phyloP scores from a whole-genome alignment of 495 filamentous ascomycete species.

The Aspergillus sclerotioniger region DNA sequence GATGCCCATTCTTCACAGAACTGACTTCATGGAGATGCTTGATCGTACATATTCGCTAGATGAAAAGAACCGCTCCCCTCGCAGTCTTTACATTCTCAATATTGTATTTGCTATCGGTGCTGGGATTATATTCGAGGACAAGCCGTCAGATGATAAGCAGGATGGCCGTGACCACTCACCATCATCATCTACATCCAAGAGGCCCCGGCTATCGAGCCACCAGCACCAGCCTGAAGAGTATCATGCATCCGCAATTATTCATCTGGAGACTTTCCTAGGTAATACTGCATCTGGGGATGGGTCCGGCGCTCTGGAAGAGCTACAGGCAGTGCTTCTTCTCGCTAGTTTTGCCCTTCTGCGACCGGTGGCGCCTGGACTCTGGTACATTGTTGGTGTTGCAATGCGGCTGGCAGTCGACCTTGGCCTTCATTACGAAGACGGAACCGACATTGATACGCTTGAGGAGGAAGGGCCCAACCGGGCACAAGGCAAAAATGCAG shows the following conservation, averaged over 20 bases:
- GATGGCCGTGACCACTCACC: slow-evolving; percentile 31
- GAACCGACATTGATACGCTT: slow-evolving; percentile 60
- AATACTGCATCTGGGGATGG: slow-evolving; percentile 60
- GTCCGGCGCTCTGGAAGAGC: slow-evolving; percentile 80
- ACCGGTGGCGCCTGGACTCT: slow-evolving; percentile 88
- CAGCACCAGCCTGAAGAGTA: slow-evolving; percentile 93
- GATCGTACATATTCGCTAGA: slow-evolving; percentile 71
- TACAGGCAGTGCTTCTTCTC: slow-evolving; percentile 86
- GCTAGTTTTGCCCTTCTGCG: slow-evolving; percentile 88
- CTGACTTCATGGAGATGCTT: slow-evolving; percentile 82
- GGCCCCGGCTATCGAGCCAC: slow-evolving; percentile 50
- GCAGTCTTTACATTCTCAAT: slow-evolving; percentile 88
- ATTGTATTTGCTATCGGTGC: slow-evolving; percentile 98
- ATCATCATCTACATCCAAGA: slow-evolving; percentile 46
- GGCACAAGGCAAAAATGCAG: slow-evolving; percentile 12
- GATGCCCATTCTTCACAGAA: slow-evolving; percentile 84
- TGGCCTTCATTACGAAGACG: slow-evolving; percentile 90
- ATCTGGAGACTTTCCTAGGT: slow-evolving; percentile 83
- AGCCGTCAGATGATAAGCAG: slow-evolving; percentile 38
- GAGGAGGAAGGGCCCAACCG: slow-evolving; percentile 32
- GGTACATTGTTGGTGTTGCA: slow-evolving; percentile 96
- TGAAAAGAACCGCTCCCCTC: slow-evolving; percentile 67
- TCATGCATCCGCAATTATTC: slow-evolving; percentile 88
- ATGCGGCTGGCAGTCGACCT: slow-evolving; percentile 87
- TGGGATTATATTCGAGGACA: slow-evolving; percentile 81